Evolutionary conservation across 2,329 filamentous ascomycete genomes (phyloP).

Genomic region (Periglandula ipomoeae): DNA sequence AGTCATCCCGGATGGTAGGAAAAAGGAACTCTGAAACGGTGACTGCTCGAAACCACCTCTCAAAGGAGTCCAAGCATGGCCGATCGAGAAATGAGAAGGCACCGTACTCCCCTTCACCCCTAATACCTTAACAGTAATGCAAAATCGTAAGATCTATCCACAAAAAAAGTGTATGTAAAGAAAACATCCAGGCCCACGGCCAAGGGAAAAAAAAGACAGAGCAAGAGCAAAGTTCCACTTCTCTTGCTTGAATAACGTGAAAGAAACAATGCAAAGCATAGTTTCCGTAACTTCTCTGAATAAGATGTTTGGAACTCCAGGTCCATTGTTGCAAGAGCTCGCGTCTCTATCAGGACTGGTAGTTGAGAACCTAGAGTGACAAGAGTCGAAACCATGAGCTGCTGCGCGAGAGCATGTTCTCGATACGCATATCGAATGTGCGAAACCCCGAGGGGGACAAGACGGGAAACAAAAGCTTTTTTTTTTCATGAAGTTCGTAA

Average conservation of each 20-base stretch:
- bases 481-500: slow-evolving; percentile 1
- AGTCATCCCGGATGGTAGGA: neutral
- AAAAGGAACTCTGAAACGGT: neutral
- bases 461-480: slow-evolving; percentile 4
- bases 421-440: slow-evolving; percentile 4
- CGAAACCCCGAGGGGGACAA: no score
- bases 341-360: no score
- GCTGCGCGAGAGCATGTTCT: neutral
- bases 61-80: neutral
- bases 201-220: neutral
- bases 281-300: no score
- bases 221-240: neutral
- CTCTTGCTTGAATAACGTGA: neutral
- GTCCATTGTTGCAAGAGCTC: no score
- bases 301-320: no score
- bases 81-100: neutral
- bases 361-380: no score
- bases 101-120: slow-evolving; percentile 1
- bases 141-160: neutral
- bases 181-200: neutral
- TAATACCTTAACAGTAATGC: neutral
- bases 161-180: neutral
- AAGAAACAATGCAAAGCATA: neutral
- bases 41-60: slow-evolving; percentile 1
- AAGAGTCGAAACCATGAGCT: neutral